Percentiles rank a stretch among this genome's conserved stretches.
Conservation (phyloP, 495 filamentous ascomycete species). For the Parathielavia appendiculata region DNA sequence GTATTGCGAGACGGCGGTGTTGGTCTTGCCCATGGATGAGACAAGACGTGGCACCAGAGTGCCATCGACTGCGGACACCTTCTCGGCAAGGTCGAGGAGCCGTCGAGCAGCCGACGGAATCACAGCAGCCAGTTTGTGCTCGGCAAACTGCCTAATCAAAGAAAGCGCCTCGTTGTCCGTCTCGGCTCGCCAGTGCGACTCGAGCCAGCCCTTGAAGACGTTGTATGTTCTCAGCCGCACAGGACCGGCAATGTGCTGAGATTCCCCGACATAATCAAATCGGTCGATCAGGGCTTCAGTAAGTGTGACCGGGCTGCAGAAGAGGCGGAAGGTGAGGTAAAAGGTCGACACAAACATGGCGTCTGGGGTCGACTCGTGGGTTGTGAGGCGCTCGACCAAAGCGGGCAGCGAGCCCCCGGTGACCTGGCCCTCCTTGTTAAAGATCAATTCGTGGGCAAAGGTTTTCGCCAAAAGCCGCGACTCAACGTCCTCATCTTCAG, state of each 20-base stretch:
- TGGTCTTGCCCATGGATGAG: constrained; percentile 85
- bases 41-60: constrained; percentile 79
- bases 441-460: constrained; percentile 81
- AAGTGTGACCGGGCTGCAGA: constrained; percentile 75
- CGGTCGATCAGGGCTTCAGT: constrained; percentile 78
- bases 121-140: constrained; percentile 57
- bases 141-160: constrained; percentile 73
- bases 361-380: constrained; percentile 89
- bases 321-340: constrained; percentile 94
- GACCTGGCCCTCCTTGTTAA: constrained; percentile 93
- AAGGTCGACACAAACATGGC: constrained; percentile 90
- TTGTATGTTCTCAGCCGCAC: constrained; percentile 93
- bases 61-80: constrained; percentile 71
- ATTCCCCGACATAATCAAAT: constrained; percentile 86
- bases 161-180: constrained; percentile 69
- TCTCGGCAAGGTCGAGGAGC: constrained; percentile 69
- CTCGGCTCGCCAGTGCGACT: constrained; percentile 87
- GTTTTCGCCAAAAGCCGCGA: constrained; percentile 78
- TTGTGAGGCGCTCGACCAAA: constrained; percentile 87
- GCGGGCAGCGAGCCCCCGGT: constrained; percentile 87
- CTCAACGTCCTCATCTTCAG: constrained; percentile 75
- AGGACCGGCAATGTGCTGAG: constrained; percentile 62
- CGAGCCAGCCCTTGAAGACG: constrained; percentile 93
- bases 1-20: constrained; percentile 62
- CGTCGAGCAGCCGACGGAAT: constrained; percentile 75